Conservation (phyloP, 331 rosid genomes). For the Pyracantha coccinea region DNA sequence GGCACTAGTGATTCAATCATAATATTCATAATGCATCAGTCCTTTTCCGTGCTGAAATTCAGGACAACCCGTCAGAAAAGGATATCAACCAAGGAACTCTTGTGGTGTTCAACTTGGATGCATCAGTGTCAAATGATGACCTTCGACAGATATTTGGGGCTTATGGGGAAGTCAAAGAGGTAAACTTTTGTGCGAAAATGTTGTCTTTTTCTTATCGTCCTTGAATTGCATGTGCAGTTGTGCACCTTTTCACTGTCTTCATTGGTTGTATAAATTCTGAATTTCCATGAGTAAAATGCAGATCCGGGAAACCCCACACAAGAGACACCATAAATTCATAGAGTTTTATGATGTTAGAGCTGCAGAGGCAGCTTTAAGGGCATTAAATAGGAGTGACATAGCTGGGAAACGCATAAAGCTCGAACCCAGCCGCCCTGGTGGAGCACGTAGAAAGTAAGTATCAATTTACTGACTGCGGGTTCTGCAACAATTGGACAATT, state of each 20-base stretch:
- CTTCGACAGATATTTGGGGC: constrained; percentile 89
- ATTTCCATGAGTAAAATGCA: constrained; percentile 28
- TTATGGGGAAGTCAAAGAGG: constrained; percentile 97
- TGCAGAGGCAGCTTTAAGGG: constrained; percentile 84
- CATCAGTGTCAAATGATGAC: constrained; percentile 87
- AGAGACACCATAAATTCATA: constrained; percentile 90
- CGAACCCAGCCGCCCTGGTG: constrained; percentile 99
- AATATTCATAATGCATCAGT: constrained; percentile 5
- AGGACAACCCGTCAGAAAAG: constrained; percentile 97
- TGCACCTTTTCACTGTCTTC: not conserved
- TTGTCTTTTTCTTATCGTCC: not conserved
- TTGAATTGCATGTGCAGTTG: not conserved
- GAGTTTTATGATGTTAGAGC: constrained; percentile 92
- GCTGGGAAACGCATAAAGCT: constrained; percentile 97
- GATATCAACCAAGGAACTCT: constrained; percentile 97
- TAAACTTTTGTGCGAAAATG: constrained; percentile 6
- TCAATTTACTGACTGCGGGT: not conserved
- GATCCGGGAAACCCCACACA: constrained; percentile 97
- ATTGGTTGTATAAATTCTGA: constrained; percentile 1
- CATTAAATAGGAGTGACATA: constrained; percentile 87
- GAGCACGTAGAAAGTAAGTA: constrained; percentile 90
- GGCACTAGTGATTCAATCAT: not conserved
- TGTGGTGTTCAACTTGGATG: constrained; percentile 89
- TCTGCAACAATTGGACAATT: not conserved
- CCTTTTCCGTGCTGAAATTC: constrained; percentile 24